These are phyloP conservation scores for Candida albicans DNA, from an alignment of 1,139 yeast species.

Conservation along the genomic window DNA sequence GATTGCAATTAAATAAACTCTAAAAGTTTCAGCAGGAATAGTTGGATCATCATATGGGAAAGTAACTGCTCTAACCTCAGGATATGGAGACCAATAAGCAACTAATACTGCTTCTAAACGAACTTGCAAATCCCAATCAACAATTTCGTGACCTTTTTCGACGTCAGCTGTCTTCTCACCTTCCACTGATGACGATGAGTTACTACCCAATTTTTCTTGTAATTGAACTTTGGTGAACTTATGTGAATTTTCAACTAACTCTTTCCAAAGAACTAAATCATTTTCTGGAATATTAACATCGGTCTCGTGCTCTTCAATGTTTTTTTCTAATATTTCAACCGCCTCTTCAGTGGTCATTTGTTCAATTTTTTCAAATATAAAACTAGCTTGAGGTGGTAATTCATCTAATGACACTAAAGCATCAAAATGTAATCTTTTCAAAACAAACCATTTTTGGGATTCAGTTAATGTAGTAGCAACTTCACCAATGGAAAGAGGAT, in stretches of 20 bases:
- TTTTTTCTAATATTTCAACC: conserved; percentile 38
- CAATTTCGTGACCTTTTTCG: conserved; percentile 12
- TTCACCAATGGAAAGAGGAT: conserved; percentile 24
- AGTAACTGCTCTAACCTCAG: conserved; percentile 42
- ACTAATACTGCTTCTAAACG: conserved; percentile 47
- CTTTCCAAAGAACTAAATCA: conserved; percentile 26
- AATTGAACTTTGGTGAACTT: background rate
- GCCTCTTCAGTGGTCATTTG: conserved; percentile 40
- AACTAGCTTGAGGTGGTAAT: conserved; percentile 34
- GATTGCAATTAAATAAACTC: conserved; percentile 54
- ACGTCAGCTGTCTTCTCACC: background rate
- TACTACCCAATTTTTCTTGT: background rate
- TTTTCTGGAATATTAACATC: conserved; percentile 52
- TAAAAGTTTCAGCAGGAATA: conserved; percentile 53
- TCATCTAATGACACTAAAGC: conserved; percentile 27
- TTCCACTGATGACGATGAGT: background rate
- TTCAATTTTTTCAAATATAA: conserved; percentile 40
- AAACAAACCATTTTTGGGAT: conserved; percentile 28
- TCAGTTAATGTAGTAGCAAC: conserved; percentile 24
- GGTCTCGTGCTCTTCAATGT: conserved; percentile 39
- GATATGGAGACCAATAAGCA: conserved; percentile 59
- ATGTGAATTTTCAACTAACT: conserved; percentile 14
- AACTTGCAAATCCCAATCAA: conserved; percentile 29
- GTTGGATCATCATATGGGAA: conserved; percentile 54
- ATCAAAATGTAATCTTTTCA: conserved; percentile 28